Percentiles rank a stretch among this genome's conserved stretches.
Conservation (phyloP, 345 rosid species). For the Laguncularia racemosa region DNA sequence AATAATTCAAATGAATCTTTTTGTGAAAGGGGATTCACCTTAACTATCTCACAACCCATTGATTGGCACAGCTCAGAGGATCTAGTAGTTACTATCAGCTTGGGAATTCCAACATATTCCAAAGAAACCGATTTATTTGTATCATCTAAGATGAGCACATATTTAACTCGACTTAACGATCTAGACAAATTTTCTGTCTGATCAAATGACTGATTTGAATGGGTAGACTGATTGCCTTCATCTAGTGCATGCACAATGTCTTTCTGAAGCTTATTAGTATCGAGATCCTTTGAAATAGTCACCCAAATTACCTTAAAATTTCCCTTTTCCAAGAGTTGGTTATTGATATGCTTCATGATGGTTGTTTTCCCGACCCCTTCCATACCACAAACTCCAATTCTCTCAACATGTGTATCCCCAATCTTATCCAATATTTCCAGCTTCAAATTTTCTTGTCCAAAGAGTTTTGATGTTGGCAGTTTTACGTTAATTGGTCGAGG, state of each 20-base stretch:
- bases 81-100: constrained; percentile 12
- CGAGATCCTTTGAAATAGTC: constrained; percentile 8
- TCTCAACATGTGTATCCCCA: background rate
- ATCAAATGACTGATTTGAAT: too few relatives aligned
- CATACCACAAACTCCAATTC: constrained; percentile 14
- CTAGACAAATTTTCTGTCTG: too few relatives aligned
- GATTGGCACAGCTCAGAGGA: background rate
- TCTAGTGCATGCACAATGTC: background rate
- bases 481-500: too few relatives aligned
- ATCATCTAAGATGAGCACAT: too few relatives aligned
- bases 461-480: too few relatives aligned
- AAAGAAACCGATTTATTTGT: too few relatives aligned
- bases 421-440: constrained; percentile 2
- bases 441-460: background rate
- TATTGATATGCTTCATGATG: constrained; percentile 5
- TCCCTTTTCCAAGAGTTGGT: background rate
- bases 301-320: constrained; percentile 11
- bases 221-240: too few relatives aligned
- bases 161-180: too few relatives aligned
- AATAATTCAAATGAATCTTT: too few relatives aligned
- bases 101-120: background rate
- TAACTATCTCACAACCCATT: background rate
- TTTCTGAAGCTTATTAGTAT: constrained; percentile 4
- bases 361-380: constrained; percentile 13
- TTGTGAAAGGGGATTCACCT: background rate